These are phyloP conservation scores for Phytophthora multivora DNA, from an alignment of 352 stramenopile genomes.

Conservation along the genomic window DNA sequence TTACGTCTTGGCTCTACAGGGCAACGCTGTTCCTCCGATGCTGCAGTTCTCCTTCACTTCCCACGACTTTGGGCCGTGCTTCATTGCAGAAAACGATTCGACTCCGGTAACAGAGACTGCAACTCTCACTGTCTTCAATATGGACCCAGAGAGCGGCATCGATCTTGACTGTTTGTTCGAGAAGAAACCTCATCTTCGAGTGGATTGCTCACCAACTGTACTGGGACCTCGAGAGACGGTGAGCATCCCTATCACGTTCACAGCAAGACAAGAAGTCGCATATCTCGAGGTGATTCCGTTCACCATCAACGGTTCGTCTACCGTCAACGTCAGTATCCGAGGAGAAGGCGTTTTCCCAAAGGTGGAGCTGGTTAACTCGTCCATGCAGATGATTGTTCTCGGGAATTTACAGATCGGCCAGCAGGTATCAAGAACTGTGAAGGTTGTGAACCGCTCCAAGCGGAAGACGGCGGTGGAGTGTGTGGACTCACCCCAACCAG, in stretches of 20 bases:
- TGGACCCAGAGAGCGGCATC: slow-evolving; percentile 79
- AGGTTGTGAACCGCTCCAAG: slow-evolving; percentile 89
- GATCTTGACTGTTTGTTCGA: slow-evolving; percentile 92
- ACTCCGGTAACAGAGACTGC: slow-evolving; percentile 56
- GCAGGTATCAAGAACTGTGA: slow-evolving; percentile 66
- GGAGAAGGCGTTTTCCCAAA: slow-evolving; percentile 80
- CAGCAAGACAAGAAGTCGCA: slow-evolving; percentile 73
- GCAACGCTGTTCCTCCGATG: slow-evolving; percentile 79
- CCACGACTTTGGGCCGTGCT: slow-evolving; percentile 93
- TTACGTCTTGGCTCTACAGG: slow-evolving; percentile 82
- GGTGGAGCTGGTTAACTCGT: slow-evolving; percentile 89
- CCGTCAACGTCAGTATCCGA: slow-evolving; percentile 70
- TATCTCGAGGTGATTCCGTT: slow-evolving; percentile 92
- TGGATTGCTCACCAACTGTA: slow-evolving; percentile 84
- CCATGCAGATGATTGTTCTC: slow-evolving; percentile 85
- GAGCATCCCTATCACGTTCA: slow-evolving; percentile 87
- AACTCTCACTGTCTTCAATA: slow-evolving; percentile 84
- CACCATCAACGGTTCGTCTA: slow-evolving; percentile 89
- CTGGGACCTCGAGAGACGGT: slow-evolving; percentile 80
- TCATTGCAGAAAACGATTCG: slow-evolving; percentile 83
- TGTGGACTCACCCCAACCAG: slow-evolving; percentile 29
- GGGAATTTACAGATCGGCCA: slow-evolving; percentile 86
- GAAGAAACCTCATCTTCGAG: slow-evolving; percentile 85
- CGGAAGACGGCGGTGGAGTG: slow-evolving; percentile 73
- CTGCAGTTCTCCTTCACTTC: slow-evolving; percentile 90